Conservation (phyloP, 2,329 filamentous ascomycete genomes). For the Phyllosticta paracitricarpa region DNA sequence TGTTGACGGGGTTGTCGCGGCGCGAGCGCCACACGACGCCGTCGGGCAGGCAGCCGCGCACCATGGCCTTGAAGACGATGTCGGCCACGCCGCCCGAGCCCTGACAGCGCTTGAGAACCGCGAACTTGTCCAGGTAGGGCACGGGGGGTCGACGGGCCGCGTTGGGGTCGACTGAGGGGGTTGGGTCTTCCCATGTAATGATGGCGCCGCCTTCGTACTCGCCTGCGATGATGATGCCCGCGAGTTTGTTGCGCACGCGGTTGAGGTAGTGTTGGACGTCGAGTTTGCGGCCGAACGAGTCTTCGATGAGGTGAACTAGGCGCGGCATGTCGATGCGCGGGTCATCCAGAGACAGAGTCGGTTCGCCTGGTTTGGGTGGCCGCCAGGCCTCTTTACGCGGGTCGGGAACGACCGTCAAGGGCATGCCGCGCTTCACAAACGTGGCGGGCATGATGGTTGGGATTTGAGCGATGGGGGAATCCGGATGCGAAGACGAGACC, state of each 20-base stretch:
- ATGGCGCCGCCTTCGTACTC: constrained; percentile 95
- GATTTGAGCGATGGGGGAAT: constrained; percentile 25
- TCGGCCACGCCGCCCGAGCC: constrained; percentile 89
- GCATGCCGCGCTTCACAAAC: constrained; percentile 84
- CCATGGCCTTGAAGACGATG: constrained; percentile 93
- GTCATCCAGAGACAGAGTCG: constrained; percentile 64
- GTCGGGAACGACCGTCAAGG: constrained; percentile 72
- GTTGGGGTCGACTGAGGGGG: constrained; percentile 22
- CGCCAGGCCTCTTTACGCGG: constrained; percentile 57
- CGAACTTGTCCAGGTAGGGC: constrained; percentile 96
- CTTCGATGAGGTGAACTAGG: constrained; percentile 78
- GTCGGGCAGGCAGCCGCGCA: constrained; percentile 72
- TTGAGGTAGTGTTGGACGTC: constrained; percentile 74
- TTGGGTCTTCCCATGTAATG: constrained; percentile 81
- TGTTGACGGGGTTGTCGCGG: constrained; percentile 89
- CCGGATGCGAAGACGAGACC: constrained; percentile 81
- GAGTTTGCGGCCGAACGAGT: constrained; percentile 79
- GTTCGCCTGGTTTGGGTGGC: constrained; percentile 49
- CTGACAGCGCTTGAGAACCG: constrained; percentile 78
- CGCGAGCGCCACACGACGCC: constrained; percentile 91
- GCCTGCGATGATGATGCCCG: constrained; percentile 87
- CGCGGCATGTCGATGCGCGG: constrained; percentile 72
- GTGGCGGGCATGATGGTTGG: constrained; percentile 51
- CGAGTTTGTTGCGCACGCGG: constrained; percentile 71
- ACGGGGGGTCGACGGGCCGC: constrained; percentile 52